These are phyloP conservation scores for Cercospora sesami DNA, from an alignment of 2,329 filamentous ascomycete genomes.

Conservation along the genomic window DNA sequence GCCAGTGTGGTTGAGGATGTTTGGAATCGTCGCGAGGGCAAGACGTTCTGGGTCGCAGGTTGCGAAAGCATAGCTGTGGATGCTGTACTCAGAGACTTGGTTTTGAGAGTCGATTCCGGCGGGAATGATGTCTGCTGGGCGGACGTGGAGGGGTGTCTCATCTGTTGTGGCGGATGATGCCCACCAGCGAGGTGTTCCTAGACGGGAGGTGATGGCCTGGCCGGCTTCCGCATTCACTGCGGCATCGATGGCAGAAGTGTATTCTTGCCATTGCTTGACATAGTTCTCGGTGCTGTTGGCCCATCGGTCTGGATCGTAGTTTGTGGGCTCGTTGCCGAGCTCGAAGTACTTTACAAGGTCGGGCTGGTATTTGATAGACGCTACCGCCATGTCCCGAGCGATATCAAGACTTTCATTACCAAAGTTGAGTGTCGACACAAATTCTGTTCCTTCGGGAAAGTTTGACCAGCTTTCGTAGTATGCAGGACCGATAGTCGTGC, in stretches of 20 bases:
- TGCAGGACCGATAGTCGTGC: slow-evolving; percentile 34
- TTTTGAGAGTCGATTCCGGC: slow-evolving; percentile 30
- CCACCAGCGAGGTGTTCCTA: slow-evolving; percentile 31
- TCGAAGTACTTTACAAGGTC: slow-evolving; percentile 33
- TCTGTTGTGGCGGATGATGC: slow-evolving; percentile 37
- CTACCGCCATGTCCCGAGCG: slow-evolving; percentile 33
- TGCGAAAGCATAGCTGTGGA: slow-evolving; percentile 36
- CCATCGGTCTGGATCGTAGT: slow-evolving; percentile 32
- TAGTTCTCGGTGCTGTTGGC: slow-evolving; percentile 32
- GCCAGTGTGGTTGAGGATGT: slow-evolving; percentile 36
- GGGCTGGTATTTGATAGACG: slow-evolving; percentile 33
- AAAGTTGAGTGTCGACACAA: slow-evolving; percentile 36
- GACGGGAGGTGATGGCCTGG: slow-evolving; percentile 5
- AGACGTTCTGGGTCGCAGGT: slow-evolving; percentile 34
- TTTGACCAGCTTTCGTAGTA: slow-evolving; percentile 38
- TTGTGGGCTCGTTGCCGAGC: slow-evolving; percentile 38
- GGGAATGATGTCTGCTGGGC: slow-evolving; percentile 35
- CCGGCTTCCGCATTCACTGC: slow-evolving; percentile 26
- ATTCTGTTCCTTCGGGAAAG: slow-evolving; percentile 34
- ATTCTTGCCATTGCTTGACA: slow-evolving; percentile 37
- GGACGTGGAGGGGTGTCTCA: slow-evolving; percentile 32
- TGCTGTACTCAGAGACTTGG: slow-evolving; percentile 35
- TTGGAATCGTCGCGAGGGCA: slow-evolving; percentile 31
- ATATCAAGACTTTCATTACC: slow-evolving; percentile 35
- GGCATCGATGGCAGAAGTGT: slow-evolving; percentile 32